Percentiles rank a stretch among this genome's conserved stretches.
Evolutionary conservation across 2,329 filamentous ascomycete species (phyloP).

Genomic region (Pseudocercospora cruenta): DNA sequence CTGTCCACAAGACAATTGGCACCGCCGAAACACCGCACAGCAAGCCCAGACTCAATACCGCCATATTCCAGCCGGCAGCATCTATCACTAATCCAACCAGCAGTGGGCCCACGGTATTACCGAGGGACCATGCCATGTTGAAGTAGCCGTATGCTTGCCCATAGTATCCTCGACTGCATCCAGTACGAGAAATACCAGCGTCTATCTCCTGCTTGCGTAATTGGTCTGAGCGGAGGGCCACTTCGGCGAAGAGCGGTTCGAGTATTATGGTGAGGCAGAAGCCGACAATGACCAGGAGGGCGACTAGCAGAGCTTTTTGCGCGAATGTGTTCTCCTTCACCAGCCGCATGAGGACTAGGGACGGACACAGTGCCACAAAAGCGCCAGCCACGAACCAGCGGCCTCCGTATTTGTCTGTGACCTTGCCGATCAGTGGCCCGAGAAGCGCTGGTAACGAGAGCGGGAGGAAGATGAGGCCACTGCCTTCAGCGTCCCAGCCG

Average conservation of each 20-base stretch:
- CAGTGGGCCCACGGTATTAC: constrained; percentile 31
- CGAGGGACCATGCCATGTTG: constrained; percentile 34
- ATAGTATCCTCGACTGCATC: constrained; percentile 22
- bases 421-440: constrained; percentile 26
- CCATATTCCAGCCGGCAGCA: constrained; percentile 28
- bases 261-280: constrained; percentile 23
- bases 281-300: constrained; percentile 26
- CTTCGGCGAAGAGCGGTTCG: constrained; percentile 30
- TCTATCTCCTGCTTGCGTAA: constrained; percentile 18
- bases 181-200: constrained; percentile 8
- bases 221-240: constrained; percentile 24
- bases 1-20: constrained; percentile 43
- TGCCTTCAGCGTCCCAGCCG: constrained; percentile 25
- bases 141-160: constrained; percentile 59
- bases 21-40: constrained; percentile 53
- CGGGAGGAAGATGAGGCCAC: constrained; percentile 29
- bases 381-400: constrained; percentile 25
- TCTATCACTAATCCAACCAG: constrained; percentile 31
- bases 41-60: constrained; percentile 21
- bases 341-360: constrained; percentile 27
- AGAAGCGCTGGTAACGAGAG: constrained; percentile 26
- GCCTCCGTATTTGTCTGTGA: constrained; percentile 28
- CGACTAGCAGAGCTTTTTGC: constrained; percentile 25
- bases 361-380: constrained; percentile 20
- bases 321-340: constrained; percentile 20